These are phyloP conservation scores for Pythium pyrilobum DNA, from an alignment of 352 stramenopile genomes.

Conservation along the genomic window DNA sequence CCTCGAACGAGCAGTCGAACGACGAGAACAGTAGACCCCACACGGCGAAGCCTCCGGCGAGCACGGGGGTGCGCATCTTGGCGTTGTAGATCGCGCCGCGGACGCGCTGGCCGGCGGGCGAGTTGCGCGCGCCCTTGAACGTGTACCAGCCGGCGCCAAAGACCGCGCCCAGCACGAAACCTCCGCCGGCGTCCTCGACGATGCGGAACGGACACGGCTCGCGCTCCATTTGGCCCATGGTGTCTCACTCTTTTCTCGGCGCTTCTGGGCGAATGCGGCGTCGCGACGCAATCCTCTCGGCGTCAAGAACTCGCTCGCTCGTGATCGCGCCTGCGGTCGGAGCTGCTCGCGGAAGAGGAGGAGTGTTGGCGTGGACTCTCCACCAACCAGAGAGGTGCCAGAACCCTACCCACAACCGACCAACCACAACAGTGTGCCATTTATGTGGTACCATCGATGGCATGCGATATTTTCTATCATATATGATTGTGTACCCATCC, in stretches of 20 bases:
- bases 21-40: conserved; percentile 98
- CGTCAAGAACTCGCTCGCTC: too few relatives aligned
- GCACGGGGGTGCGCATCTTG: conserved; percentile 92
- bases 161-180: conserved; percentile 95
- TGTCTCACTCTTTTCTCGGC: not conserved
- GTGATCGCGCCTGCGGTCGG: too few relatives aligned
- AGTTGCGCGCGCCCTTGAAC: conserved; percentile 94
- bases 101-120: conserved; percentile 88
- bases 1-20: conserved; percentile 97
- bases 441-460: too few relatives aligned
- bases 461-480: too few relatives aligned
- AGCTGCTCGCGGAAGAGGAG: too few relatives aligned
- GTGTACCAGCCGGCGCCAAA: conserved; percentile 96
- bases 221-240: conserved; percentile 52
- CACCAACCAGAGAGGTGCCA: too few relatives aligned
- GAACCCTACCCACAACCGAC: too few relatives aligned
- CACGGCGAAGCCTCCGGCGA: conserved; percentile 92
- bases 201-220: conserved; percentile 99
- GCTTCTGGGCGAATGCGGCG: too few relatives aligned
- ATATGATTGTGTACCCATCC: too few relatives aligned
- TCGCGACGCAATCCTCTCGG: too few relatives aligned
- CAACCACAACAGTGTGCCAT: too few relatives aligned
- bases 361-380: too few relatives aligned
- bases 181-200: conserved; percentile 96
- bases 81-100: conserved; percentile 91